Percentiles rank a stretch among this genome's conserved stretches.
Conservation (phyloP, 2,329 filamentous ascomycete species). For the Cercospora sojina region DNA sequence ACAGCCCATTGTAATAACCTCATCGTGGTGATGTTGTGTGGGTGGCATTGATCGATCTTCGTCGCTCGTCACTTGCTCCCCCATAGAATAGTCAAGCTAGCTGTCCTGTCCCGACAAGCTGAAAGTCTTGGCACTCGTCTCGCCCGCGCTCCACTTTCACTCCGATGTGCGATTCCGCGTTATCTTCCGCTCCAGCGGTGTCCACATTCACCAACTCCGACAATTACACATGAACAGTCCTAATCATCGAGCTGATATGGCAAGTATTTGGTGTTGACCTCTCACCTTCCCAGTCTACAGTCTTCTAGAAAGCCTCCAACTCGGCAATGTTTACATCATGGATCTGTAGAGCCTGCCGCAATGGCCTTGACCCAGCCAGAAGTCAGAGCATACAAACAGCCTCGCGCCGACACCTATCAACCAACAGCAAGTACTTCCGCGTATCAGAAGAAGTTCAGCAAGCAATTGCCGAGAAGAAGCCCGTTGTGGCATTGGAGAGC, state of each 20-base stretch:
- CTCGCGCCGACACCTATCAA: slow-evolving; percentile 11
- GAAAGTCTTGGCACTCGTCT: slow-evolving; percentile 2
- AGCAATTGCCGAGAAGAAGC: slow-evolving; percentile 70
- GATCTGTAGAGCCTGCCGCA: slow-evolving; percentile 25
- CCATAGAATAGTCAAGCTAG: slow-evolving; percentile 2
- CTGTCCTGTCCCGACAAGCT: slow-evolving; percentile 3
- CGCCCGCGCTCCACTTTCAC: background rate
- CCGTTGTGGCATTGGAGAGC: slow-evolving; percentile 89
- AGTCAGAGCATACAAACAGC: background rate
- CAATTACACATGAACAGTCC: background rate
- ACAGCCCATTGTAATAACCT: slow-evolving; percentile 36
- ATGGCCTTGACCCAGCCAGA: background rate
- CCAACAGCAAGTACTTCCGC: slow-evolving; percentile 49
- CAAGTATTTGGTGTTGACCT: background rate
- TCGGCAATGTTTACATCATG: slow-evolving; percentile 13
- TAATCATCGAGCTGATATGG: background rate
- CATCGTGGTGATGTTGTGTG: slow-evolving; percentile 29
- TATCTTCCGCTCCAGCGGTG: background rate
- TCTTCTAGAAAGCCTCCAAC: background rate
- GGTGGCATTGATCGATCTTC: background rate
- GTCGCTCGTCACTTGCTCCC: background rate
- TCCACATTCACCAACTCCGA: background rate
- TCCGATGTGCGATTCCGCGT: background rate
- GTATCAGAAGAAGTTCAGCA: slow-evolving; percentile 81
- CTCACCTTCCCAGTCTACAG: background rate